Base-by-base conservation (phyloP, 2,329 filamentous ascomycete species). In the Dissoconium aciculare region DNA sequence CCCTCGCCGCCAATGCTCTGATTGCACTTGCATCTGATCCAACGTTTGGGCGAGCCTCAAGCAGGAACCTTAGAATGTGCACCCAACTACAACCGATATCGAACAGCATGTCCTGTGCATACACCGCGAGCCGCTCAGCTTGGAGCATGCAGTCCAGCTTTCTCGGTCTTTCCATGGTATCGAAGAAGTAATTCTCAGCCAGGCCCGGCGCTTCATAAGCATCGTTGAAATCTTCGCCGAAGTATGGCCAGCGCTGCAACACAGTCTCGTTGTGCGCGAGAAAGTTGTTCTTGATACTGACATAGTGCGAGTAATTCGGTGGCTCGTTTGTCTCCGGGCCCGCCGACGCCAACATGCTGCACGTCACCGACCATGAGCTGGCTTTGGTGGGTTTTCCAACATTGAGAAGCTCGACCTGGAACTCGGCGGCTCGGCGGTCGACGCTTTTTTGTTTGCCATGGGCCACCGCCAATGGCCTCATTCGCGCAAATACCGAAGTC, bases 221-320 rank as follows among this genome's bases (percentile, higher is more conserved):
- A 23, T 36, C 43, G n/a, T 59, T 48, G 10, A 48, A 49, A 11
- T 53, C 48, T 26, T 56, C 52, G 6, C 45, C 47, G 32, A 58
- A 56, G 35, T 57, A 57, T 3, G 55, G 55, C 45, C 52, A 56
- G 13, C 52, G 50, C n/a, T 57, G 48, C n/a, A 63, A 33, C 14
- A 49, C 56, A 2, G 43, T 52, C 17, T 54, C 48, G 30, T 63
- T 63, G 10, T 53, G 49, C 3, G 54, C 50, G 0, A 63, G 51
- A 3, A 63, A 43, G 32, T 57, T 63, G 23, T 52, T 40, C 28
- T 50, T 53, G 26, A 63, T 43, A 23, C 45, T 52, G n/a, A 58
- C 53, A 35, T 58, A 62, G 34, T 60, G 55, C 2, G 49, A 52
- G 39, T 58, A 62, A 6, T 35, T 36, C 3, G 59, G 59, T 53